A percentile compares a stretch with the other conserved stretches of the same genome.
Evolutionary conservation across 805 yeast genomes (phyloP).

Genomic region (Wickerhamiella domercqiae): DNA sequence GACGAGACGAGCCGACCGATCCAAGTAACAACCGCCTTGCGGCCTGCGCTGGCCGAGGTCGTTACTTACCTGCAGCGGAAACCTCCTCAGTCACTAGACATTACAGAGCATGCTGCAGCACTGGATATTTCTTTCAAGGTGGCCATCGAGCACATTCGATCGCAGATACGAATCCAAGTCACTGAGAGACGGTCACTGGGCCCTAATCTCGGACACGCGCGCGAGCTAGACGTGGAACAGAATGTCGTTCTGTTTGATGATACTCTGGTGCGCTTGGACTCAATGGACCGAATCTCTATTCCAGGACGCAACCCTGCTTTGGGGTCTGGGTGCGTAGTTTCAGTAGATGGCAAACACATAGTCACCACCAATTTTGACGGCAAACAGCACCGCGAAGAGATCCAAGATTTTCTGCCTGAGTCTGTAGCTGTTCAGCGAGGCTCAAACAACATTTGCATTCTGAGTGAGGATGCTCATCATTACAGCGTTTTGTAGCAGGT

Average conservation of each 20-base stretch:
- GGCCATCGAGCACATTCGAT: background rate
- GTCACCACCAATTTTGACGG: background rate
- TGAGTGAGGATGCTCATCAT: background rate
- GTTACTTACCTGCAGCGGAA: background rate
- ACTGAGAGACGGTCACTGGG: background rate
- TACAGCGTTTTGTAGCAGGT: background rate
- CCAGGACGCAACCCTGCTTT: background rate
- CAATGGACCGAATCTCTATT: background rate
- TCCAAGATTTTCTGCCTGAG: background rate
- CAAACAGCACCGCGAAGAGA: background rate
- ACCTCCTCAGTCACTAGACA: background rate
- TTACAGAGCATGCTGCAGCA: background rate
- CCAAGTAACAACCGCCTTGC: slow-evolving; percentile 6
- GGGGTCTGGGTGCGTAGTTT: background rate
- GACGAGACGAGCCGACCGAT: slow-evolving; percentile 14
- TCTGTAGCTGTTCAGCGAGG: background rate
- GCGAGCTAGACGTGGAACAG: background rate
- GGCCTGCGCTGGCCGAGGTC: background rate
- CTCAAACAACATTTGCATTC: background rate
- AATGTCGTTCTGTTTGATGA: background rate
- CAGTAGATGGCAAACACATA: background rate
- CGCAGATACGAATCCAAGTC: background rate
- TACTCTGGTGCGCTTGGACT: background rate
- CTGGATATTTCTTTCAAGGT: background rate
- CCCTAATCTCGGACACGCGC: background rate